phyloP scores from a whole-genome alignment of 129 eudicot genomes.

The Tagetes erecta region DNA sequence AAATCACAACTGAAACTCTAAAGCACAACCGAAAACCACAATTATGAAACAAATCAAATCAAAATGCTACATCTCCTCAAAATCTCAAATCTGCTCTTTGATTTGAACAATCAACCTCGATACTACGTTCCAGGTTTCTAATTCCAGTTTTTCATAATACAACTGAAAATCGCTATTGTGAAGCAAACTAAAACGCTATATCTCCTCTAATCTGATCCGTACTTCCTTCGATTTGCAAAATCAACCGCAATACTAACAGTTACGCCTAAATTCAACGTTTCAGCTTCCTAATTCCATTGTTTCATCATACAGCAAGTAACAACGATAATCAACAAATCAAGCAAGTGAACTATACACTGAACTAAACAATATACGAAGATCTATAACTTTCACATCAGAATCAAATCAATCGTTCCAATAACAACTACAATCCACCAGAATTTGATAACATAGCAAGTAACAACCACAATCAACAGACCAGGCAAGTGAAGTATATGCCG shows the following conservation, averaged over 20 bases:
- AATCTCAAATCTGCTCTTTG: not conserved
- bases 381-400: not conserved
- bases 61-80: not conserved
- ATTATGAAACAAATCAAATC: not conserved
- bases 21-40: not conserved
- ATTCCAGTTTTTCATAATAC: not conserved
- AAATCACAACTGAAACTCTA: not conserved
- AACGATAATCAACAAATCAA: not conserved
- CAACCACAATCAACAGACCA: too few relatives aligned
- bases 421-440: not conserved
- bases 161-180: not conserved
- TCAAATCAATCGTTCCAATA: not conserved
- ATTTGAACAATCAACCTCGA: not conserved
- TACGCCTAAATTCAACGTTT: not conserved
- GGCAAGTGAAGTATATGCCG: too few relatives aligned
- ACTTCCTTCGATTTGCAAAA: not conserved
- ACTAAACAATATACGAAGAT: slow-evolving; percentile 11
- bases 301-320: not conserved
- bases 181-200: not conserved
- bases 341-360: not conserved
- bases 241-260: not conserved
- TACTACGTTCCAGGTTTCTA: not conserved
- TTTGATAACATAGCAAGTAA: too few relatives aligned
- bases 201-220: not conserved
- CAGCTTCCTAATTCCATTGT: not conserved